phyloP scores from a whole-genome alignment of 2,329 filamentous ascomycete species.

The Dactylellina cionopaga region DNA sequence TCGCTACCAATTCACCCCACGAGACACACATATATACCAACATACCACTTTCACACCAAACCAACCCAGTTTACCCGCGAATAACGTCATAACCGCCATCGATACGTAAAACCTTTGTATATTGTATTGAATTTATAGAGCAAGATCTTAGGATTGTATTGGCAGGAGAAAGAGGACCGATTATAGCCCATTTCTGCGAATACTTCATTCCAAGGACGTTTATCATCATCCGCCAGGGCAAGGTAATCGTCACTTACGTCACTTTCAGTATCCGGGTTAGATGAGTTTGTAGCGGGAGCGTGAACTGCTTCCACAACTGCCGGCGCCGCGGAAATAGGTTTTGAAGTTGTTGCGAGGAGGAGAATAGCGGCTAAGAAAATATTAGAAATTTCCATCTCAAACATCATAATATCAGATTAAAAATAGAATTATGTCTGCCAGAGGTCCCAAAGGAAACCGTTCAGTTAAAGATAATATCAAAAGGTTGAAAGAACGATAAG shows the following conservation, averaged over 20 bases:
- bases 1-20: too few species aligned
- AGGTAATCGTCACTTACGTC: background rate
- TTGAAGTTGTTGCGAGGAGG: background rate
- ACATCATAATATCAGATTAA: background rate
- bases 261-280: background rate
- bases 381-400: background rate
- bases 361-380: background rate
- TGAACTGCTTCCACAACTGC: background rate
- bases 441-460: background rate
- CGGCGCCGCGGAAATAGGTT: background rate
- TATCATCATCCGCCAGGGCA: background rate
- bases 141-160: too few species aligned
- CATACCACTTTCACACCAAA: too few species aligned
- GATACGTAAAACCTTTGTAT: too few species aligned
- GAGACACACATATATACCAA: too few species aligned
- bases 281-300: background rate
- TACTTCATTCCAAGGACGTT: background rate
- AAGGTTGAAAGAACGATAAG: background rate
- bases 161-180: background rate
- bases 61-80: too few species aligned
- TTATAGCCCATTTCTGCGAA: background rate
- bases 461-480: background rate
- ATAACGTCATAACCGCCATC: background rate
- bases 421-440: background rate
- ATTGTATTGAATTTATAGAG: too few species aligned